These are phyloP conservation scores for Ananas comosus DNA, from an alignment of 176 grass and related monocot genomes.

Conservation along the genomic window DNA sequence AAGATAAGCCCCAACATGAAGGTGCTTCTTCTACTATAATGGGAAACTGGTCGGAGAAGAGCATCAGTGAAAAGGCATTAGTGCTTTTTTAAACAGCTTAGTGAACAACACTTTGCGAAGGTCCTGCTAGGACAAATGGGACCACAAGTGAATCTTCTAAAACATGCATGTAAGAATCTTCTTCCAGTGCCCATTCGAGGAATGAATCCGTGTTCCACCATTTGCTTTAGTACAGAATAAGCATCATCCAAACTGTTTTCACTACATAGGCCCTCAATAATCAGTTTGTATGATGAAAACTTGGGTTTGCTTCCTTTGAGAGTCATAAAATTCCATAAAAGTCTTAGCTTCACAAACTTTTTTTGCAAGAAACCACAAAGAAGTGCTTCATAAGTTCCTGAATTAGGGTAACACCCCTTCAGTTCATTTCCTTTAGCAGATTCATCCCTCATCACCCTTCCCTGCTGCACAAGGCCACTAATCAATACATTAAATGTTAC, in stretches of 20 bases:
- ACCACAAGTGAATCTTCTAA: not conserved
- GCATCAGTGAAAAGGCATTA: no score
- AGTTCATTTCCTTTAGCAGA: constrained; percentile 51
- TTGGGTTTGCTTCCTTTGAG: constrained; percentile 44
- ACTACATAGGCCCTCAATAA: constrained; percentile 72
- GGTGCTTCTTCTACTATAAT: no score
- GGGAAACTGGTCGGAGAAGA: no score
- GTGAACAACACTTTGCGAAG: no score
- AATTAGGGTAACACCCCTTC: constrained; percentile 55
- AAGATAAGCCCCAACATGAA: no score
- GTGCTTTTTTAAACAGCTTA: no score
- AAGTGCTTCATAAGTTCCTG: constrained; percentile 79
- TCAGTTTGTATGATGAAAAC: constrained; percentile 66
- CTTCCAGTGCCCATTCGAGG: constrained; percentile 73
- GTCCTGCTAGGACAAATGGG: no score
- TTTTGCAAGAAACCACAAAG: constrained; percentile 50
- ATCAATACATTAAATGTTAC: constrained; percentile 81
- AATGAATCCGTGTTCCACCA: constrained; percentile 72
- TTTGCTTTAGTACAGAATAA: constrained; percentile 50
- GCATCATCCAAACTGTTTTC: constrained; percentile 44
- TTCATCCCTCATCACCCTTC: constrained; percentile 34
- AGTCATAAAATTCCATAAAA: constrained; percentile 45
- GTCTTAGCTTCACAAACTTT: constrained; percentile 42
- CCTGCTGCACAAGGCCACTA: constrained; percentile 61
- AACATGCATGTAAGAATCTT: constrained; percentile 43